These are phyloP conservation scores for Fusarium kyushuense DNA, from an alignment of 2,329 filamentous ascomycete genomes.

Conservation along the genomic window DNA sequence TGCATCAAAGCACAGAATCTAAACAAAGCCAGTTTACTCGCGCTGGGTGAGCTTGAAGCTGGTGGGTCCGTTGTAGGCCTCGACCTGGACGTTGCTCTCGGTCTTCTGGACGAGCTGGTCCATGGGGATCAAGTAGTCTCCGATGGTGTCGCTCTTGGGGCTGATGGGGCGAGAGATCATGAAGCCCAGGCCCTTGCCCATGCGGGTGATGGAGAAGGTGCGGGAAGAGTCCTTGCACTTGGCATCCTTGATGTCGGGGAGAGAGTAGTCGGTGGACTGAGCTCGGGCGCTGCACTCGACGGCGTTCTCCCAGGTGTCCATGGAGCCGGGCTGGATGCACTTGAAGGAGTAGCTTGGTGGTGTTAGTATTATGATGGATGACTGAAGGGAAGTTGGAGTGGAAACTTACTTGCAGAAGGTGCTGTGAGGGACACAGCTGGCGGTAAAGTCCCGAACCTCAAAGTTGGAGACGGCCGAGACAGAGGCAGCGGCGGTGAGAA, in stretches of 20 bases:
- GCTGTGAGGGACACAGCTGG: conserved; percentile 27
- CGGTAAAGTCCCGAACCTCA: conserved; percentile 24
- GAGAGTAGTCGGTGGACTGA: conserved; percentile 38
- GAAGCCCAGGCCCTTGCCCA: conserved; percentile 45
- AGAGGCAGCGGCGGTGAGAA: conserved; percentile 24
- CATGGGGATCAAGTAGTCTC: conserved; percentile 45
- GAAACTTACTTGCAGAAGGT: conserved; percentile 23
- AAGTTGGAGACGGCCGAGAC: conserved; percentile 7
- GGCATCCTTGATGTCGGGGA: conserved; percentile 50
- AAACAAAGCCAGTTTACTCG: rapidly evolving
- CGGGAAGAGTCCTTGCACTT: conserved; percentile 49
- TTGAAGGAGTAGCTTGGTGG: conserved; percentile 23
- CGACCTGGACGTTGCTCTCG: conserved; percentile 41
- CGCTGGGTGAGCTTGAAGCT: conserved; percentile 9
- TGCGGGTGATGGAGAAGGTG: conserved; percentile 46
- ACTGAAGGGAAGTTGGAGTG: rapidly evolving
- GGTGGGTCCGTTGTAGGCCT: conserved; percentile 49
- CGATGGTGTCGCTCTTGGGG: conserved; percentile 44
- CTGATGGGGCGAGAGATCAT: conserved; percentile 47
- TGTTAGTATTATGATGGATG: background rate
- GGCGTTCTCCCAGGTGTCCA: conserved; percentile 42
- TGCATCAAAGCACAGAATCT: background rate
- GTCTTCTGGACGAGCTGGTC: conserved; percentile 6
- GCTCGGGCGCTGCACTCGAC: conserved; percentile 43
- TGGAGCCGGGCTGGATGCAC: conserved; percentile 36